A percentile compares a stretch with the other conserved stretches of the same genome.
These are phyloP conservation scores for Notholithocarpus densiflorus DNA, from an alignment of 306 rosid species.

Conservation along the genomic window DNA sequence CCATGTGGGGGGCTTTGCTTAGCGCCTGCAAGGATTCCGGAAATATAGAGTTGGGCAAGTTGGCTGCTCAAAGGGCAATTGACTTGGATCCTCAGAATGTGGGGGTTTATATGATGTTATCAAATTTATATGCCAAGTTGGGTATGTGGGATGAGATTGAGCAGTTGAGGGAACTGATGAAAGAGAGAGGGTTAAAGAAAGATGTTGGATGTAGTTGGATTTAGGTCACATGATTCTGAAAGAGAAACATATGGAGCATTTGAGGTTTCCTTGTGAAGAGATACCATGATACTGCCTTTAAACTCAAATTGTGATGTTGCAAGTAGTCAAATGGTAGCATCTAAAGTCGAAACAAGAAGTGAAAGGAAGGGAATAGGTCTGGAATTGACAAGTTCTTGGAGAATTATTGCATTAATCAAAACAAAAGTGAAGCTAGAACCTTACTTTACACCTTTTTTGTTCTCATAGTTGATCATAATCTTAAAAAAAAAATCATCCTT, in stretches of 20 bases:
- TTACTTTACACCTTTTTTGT: too few species aligned
- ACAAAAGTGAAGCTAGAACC: not conserved
- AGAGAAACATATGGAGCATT: not conserved
- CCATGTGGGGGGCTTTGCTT: slow-evolving; percentile 75
- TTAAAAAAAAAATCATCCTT: too few species aligned
- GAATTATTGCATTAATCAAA: not conserved
- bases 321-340: not conserved
- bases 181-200: slow-evolving; percentile 52
- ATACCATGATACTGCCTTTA: not conserved
- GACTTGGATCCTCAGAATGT: slow-evolving; percentile 59
- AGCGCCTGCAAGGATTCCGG: slow-evolving; percentile 62
- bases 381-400: not conserved
- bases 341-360: not conserved
- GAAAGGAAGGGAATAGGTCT: not conserved
- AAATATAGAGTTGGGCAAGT: slow-evolving; percentile 56
- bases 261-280: not conserved
- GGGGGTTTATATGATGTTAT: slow-evolving; percentile 55
- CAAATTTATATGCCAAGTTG: slow-evolving; percentile 60
- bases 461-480: too few species aligned
- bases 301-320: not conserved
- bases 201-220: slow-evolving; percentile 70
- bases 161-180: slow-evolving; percentile 49
- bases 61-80: slow-evolving; percentile 64
- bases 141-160: slow-evolving; percentile 79
- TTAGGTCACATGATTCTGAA: slow-evolving; percentile 31